Conservation (phyloP, 805 yeast genomes). For the Soucietia sequanensis region DNA sequence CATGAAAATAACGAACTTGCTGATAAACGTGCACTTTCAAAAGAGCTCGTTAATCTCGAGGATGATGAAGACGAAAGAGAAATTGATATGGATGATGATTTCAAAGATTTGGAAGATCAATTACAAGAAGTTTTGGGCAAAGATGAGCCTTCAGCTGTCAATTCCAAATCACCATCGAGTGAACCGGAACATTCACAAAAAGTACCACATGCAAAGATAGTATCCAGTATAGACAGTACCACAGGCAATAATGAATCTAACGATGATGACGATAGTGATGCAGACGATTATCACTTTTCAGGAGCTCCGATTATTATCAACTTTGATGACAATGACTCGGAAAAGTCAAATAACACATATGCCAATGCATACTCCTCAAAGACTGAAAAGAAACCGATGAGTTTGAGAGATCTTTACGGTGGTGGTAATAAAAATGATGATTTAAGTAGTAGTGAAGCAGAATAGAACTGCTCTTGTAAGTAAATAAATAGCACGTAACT, state of each 20-base stretch:
- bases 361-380: background rate
- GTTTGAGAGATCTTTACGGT: slow-evolving; percentile 37
- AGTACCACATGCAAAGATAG: too few relatives aligned
- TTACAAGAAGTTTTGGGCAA: slow-evolving; percentile 40
- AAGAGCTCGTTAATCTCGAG: slow-evolving; percentile 1
- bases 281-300: slow-evolving; percentile 19
- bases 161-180: too few relatives aligned
- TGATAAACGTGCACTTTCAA: background rate
- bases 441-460: slow-evolving; percentile 34
- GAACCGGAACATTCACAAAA: too few relatives aligned
- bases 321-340: slow-evolving; percentile 19
- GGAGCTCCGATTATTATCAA: slow-evolving; percentile 25
- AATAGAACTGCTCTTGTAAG: too few relatives aligned
- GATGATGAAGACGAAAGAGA: slow-evolving; percentile 3
- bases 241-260: slow-evolving; percentile 23
- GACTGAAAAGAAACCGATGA: slow-evolving; percentile 29
- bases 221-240: too few relatives aligned
- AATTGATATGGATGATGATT: slow-evolving; percentile 37
- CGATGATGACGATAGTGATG: slow-evolving; percentile 27
- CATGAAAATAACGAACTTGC: background rate
- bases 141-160: too few relatives aligned
- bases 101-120: slow-evolving; percentile 43
- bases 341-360: slow-evolving; percentile 2
- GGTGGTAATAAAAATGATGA: slow-evolving; percentile 21
- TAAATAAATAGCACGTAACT: too few relatives aligned